phyloP scores from a whole-genome alignment of 352 stramenopile species.

The Globisporangium acanthophoron region DNA sequence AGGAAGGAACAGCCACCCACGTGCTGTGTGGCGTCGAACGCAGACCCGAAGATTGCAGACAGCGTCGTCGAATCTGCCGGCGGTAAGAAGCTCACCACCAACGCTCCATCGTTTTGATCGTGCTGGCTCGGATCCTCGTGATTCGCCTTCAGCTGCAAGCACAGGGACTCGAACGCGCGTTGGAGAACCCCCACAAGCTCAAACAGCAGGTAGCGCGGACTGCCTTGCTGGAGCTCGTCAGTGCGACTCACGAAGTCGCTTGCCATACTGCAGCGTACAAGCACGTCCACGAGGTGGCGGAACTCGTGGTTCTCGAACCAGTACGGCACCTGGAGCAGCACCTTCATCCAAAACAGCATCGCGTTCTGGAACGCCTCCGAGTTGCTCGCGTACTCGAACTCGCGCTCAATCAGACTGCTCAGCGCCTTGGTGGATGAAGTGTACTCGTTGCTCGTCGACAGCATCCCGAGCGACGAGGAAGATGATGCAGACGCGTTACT shows the following conservation, averaged over 20 bases:
- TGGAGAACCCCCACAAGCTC: constrained; percentile 35
- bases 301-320: constrained; percentile 76
- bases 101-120: constrained; percentile 25
- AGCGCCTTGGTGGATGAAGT: constrained; percentile 46
- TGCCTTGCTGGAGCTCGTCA: background rate
- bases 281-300: constrained; percentile 58
- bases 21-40: constrained; percentile 55
- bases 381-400: constrained; percentile 50
- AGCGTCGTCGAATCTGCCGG: constrained; percentile 34
- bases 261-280: constrained; percentile 61
- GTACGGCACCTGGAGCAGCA: constrained; percentile 63
- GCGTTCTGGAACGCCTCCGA: constrained; percentile 28
- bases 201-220: constrained; percentile 20
- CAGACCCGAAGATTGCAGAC: constrained; percentile 61
- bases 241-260: constrained; percentile 4
- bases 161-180: constrained; percentile 30
- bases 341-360: constrained; percentile 55
- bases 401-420: constrained; percentile 46
- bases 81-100: constrained; percentile 68
- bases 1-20: constrained; percentile 60
- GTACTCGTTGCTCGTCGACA: constrained; percentile 40
- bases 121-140: constrained; percentile 23
- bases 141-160: constrained; percentile 23
- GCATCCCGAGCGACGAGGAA: constrained; percentile 36
- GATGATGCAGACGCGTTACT: constrained; percentile 19